phyloP scores from a whole-genome alignment of 2,329 filamentous ascomycete genomes.

The Hawksworthiomyces lignivorus region DNA sequence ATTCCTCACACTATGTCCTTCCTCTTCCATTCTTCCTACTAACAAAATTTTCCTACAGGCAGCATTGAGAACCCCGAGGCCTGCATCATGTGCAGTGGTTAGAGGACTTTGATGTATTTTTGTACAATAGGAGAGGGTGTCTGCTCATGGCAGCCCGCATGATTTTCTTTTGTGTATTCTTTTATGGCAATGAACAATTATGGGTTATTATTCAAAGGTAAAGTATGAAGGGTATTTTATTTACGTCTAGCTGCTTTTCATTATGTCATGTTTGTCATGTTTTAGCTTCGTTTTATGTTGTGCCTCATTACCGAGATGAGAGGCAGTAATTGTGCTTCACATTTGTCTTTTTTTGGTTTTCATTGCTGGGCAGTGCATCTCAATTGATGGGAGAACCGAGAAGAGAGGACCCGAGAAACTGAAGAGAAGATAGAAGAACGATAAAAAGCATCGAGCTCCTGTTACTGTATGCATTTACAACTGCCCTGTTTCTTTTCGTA shows the following conservation, averaged over 20 bases:
- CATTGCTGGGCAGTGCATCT: neutral
- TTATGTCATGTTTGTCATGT: neutral
- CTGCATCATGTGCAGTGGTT: conserved; percentile 97
- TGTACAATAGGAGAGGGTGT: neutral
- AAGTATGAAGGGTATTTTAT: neutral
- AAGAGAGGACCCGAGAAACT: too few relatives aligned
- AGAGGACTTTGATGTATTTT: conserved; percentile 21
- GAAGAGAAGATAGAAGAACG: too few relatives aligned
- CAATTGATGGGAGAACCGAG: too few relatives aligned
- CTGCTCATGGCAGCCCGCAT: neutral
- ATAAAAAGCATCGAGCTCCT: too few relatives aligned
- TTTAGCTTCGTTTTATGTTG: neutral
- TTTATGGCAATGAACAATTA: neutral
- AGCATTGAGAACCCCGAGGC: conserved; percentile 96
- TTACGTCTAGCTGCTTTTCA: neutral
- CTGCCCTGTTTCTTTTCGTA: too few relatives aligned
- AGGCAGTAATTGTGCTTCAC: neutral
- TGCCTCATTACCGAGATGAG: too few relatives aligned
- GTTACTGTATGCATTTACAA: too few relatives aligned
- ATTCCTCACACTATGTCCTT: neutral
- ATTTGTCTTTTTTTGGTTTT: neutral
- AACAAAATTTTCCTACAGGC: conserved; percentile 45
- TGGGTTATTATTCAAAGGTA: too few relatives aligned
- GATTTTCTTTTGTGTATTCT: neutral
- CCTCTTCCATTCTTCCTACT: conserved; percentile 15